Percentiles rank a stretch among this genome's conserved stretches.
Conservation (phyloP, 345 rosid species). For the Citrus trifoliata region DNA sequence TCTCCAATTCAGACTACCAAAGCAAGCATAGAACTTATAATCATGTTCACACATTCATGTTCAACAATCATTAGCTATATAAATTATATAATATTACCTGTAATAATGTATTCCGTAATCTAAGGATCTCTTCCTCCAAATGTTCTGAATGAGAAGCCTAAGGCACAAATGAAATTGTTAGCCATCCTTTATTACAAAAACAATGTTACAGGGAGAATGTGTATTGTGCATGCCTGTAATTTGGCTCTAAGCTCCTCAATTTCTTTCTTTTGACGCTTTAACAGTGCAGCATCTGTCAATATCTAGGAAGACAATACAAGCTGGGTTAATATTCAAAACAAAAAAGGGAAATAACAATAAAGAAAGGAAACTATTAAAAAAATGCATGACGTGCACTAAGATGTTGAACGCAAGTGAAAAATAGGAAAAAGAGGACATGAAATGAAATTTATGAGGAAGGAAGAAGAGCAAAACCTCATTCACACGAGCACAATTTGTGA, state of each 20-base stretch:
- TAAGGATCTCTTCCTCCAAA: conserved; percentile 85
- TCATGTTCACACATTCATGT: conserved; percentile 5
- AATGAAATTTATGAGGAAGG: too few species aligned
- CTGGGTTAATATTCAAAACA: not conserved
- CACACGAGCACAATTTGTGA: conserved; percentile 89
- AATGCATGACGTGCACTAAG: not conserved
- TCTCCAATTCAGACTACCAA: conserved; percentile 83
- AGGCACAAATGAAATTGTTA: conserved; percentile 9
- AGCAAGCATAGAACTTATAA: conserved; percentile 13
- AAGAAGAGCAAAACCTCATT: conserved; percentile 63
- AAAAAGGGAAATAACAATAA: not conserved
- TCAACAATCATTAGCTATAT: conserved; percentile 4
- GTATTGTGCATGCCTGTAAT: conserved; percentile 48
- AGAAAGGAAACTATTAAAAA: not conserved
- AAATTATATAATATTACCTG: conserved; percentile 47
- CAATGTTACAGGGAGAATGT: conserved; percentile 3
- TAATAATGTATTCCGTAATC: conserved; percentile 79
- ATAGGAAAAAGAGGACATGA: not conserved
- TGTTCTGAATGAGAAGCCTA: conserved; percentile 90
- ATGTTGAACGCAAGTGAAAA: not conserved
- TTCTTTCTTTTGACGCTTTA: conserved; percentile 97
- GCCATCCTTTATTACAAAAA: not conserved
- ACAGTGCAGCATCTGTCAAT: conserved; percentile 87
- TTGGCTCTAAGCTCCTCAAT: conserved; percentile 96
- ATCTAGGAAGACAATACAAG: conserved; percentile 43